Percentiles rank a stretch among this genome's conserved stretches.
Evolutionary conservation across 75 land plant species (phyloP).

Genomic region (Selaginella tamariscina): DNA sequence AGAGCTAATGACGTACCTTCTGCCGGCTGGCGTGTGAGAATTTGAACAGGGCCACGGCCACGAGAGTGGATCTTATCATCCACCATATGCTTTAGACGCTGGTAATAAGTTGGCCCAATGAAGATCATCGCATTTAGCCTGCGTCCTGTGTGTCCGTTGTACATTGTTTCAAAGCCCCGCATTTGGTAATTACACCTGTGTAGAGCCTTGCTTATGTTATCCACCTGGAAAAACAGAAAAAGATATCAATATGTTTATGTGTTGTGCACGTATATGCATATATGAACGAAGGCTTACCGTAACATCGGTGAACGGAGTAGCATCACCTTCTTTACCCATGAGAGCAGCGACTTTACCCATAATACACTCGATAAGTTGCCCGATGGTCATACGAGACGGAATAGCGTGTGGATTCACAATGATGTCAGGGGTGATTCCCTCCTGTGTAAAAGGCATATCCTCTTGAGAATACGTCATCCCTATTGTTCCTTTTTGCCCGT

Average conservation of each 20-base stretch:
- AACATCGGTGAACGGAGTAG: conserved; percentile 8
- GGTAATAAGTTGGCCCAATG: conserved; percentile 8
- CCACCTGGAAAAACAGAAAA: not conserved
- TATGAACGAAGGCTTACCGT: conserved; percentile 4
- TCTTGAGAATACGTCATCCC: conserved; percentile 11
- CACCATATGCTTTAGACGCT: conserved; percentile 8
- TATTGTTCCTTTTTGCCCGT: conserved; percentile 10
- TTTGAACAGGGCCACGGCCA: conserved; percentile 11
- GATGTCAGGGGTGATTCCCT: conserved; percentile 9
- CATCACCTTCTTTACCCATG: conserved; percentile 13
- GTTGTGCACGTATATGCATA: not conserved
- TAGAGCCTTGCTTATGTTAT: conserved; percentile 5
- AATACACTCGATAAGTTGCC: conserved; percentile 8
- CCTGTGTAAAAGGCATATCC: conserved; percentile 6
- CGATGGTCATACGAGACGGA: conserved; percentile 13
- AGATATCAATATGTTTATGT: not conserved
- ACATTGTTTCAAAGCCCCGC: conserved; percentile 11
- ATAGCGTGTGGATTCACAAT: conserved; percentile 13
- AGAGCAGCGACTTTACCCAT: conserved; percentile 11
- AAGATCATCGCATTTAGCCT: conserved; percentile 6
- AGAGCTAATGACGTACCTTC: too few species aligned
- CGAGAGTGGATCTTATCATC: conserved; percentile 13
- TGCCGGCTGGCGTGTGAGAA: conserved; percentile 4
- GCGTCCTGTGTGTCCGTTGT: conserved; percentile 8
- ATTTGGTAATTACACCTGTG: conserved; percentile 6